Conservation (phyloP, 2,329 filamentous ascomycete genomes). For the Aureobasidium sp. region DNA sequence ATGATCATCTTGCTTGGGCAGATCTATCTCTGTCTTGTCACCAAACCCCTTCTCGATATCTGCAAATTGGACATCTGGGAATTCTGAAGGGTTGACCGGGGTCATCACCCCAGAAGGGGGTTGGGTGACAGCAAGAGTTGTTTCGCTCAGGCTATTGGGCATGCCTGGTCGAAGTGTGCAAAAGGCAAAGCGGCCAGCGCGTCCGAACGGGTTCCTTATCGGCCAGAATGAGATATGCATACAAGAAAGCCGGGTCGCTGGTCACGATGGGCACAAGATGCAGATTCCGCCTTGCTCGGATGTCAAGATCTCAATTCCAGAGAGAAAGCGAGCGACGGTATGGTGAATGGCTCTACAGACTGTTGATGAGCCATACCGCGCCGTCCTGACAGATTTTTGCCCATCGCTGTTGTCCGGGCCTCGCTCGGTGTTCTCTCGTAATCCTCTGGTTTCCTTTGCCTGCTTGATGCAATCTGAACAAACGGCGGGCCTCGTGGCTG, state of each 20-base stretch:
- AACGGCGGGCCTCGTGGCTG: not conserved
- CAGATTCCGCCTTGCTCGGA: not conserved
- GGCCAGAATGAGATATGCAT: slow-evolving; percentile 9
- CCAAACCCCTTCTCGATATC: slow-evolving; percentile 10
- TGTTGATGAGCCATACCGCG: slow-evolving; percentile 1
- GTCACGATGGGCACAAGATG: not conserved
- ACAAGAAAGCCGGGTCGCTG: too few relatives aligned
- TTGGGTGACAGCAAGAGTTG: slow-evolving; percentile 13
- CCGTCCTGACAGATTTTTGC: not conserved
- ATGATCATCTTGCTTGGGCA: slow-evolving; percentile 10
- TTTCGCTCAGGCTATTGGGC: slow-evolving; percentile 13
- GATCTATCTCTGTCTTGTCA: slow-evolving; percentile 4
- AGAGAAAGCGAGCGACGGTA: not conserved
- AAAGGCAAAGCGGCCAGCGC: slow-evolving; percentile 12
- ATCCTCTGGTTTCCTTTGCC: not conserved
- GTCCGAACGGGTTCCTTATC: slow-evolving; percentile 1
- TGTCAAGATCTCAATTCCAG: too few relatives aligned
- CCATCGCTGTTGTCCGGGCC: not conserved
- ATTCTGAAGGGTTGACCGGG: slow-evolving; percentile 5
- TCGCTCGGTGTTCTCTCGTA: slow-evolving; percentile 9
- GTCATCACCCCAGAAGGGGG: slow-evolving; percentile 11
- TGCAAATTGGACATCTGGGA: slow-evolving; percentile 1
- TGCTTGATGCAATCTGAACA: not conserved
- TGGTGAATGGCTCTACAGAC: not conserved
- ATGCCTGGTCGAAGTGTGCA: not conserved